phyloP scores from a whole-genome alignment of 768 basidiomycete genomes.

The Russula emetica region DNA sequence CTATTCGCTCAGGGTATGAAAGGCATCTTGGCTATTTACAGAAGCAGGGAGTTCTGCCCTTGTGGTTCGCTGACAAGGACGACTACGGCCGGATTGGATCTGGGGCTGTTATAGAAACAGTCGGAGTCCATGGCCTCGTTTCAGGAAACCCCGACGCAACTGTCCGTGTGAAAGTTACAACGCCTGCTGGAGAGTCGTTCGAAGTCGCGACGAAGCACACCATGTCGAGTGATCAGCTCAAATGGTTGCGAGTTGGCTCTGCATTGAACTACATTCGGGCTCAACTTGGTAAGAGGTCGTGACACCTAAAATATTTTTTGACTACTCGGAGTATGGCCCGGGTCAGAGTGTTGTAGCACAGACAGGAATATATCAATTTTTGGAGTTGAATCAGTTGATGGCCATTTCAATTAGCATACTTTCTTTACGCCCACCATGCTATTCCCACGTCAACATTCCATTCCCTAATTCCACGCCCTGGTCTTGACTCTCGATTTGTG shows the following conservation, averaged over 20 bases:
- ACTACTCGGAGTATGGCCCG: neutral
- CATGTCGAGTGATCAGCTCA: slow-evolving; percentile 83
- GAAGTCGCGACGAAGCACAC: slow-evolving; percentile 79
- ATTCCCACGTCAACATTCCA: slow-evolving; percentile 1
- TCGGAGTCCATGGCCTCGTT: slow-evolving; percentile 71
- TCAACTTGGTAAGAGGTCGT: slow-evolving; percentile 6
- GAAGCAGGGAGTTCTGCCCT: slow-evolving; percentile 97
- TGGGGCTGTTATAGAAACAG: slow-evolving; percentile 77
- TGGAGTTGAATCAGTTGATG: neutral
- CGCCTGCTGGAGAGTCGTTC: slow-evolving; percentile 55
- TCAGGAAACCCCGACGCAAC: slow-evolving; percentile 40
- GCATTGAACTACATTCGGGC: slow-evolving; percentile 83
- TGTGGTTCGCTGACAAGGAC: slow-evolving; percentile 85
- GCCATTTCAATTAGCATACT: neutral
- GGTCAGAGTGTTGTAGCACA: neutral
- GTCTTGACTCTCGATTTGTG: neutral
- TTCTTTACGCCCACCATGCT: neutral
- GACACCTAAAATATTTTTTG: neutral
- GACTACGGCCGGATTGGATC: slow-evolving; percentile 83
- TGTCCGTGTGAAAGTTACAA: slow-evolving; percentile 60
- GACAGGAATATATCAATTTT: neutral
- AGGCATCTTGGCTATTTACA: slow-evolving; percentile 33
- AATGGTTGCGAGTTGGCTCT: slow-evolving; percentile 85
- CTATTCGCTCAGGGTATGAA: neutral
- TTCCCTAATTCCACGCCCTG: neutral